These are phyloP conservation scores for Helotiales sp. DNA, from an alignment of 2,329 filamentous ascomycete genomes.

Conservation along the genomic window DNA sequence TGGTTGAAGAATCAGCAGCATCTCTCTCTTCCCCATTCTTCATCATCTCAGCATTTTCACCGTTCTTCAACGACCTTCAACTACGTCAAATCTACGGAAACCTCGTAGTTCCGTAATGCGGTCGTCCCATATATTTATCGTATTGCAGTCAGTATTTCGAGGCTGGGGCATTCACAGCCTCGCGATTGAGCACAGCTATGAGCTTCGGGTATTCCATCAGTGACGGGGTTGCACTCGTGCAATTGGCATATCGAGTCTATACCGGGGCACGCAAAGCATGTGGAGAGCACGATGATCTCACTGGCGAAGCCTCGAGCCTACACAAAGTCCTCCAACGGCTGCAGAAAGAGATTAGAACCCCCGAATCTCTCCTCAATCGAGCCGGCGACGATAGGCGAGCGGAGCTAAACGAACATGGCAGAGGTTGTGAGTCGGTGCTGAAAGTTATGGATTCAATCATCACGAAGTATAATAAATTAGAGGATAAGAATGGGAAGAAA, in stretches of 20 bases:
- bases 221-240: not conserved
- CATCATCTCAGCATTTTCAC: too few species aligned
- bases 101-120: too few species aligned
- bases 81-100: too few species aligned
- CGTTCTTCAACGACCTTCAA: too few species aligned
- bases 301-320: conserved; percentile 48
- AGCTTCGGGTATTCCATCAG: conserved; percentile 1
- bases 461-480: not conserved
- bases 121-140: too few species aligned
- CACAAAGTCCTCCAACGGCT: conserved; percentile 55
- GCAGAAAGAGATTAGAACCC: conserved; percentile 52
- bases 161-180: not conserved
- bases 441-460: not conserved
- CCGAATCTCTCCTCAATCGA: conserved; percentile 51
- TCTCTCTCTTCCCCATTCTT: too few species aligned
- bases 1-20: too few species aligned
- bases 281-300: conserved; percentile 46
- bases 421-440: conserved; percentile 1
- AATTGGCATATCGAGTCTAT: conserved; percentile 5
- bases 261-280: conserved; percentile 40
- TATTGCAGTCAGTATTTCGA: not conserved
- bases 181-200: not conserved
- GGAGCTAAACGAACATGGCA: conserved; percentile 6
- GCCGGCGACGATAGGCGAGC: conserved; percentile 1
- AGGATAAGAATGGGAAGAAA: not conserved